Base-by-base conservation (phyloP, 1,284 basidiomycete species). In the Moesziomyces sp. region DNA sequence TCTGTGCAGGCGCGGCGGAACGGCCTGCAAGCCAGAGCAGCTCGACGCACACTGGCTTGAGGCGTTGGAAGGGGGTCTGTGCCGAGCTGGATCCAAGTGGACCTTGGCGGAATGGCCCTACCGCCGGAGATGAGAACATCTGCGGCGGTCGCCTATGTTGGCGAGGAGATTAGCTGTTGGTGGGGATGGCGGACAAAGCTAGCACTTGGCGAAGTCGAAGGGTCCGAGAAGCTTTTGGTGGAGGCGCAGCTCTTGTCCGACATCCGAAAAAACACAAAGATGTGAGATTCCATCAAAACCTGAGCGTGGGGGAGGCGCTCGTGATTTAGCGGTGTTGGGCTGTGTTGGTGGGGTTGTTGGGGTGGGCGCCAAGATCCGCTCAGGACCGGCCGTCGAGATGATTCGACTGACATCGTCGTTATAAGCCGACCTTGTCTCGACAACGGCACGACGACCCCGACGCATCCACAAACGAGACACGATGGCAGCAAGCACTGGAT, bases 21-120 rank as follows among this genome's bases (percentile, higher is more conserved):
- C 52, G 66, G 2, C 56, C 56, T 5, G 49, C 38, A 16, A 74
- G 60, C 1, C 58, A 55, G 23, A 80, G 77, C 6, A 80, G 61
- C 42, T 72, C 56, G 35, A 80, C 77, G 58, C 78, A 80, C 44
- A 67, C 46, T 7, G 78, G 78, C 44, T 80, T 80, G 47, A 80
- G 68, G 43, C 62, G 61, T 46, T 69, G 71, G 23, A 74, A 74
- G 0, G 64, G 70, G 3, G 54, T 61, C 19, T 54, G 59, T n/a
- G 48, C 38, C 23, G 43, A 46, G 40, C 19, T 33, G 3, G 38
- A 18, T 5, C 16, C 38, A 40, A 11, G 38, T 3, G n/a, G 30
- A 8, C 45, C 13, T 10, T 10, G 33, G 26, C 58, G 49, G 28
- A 69, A 69, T 1, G 66, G 66, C 1, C 66, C 30, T 33, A 11